Evolutionary conservation across 2,329 filamentous ascomycete genomes (phyloP), one percentile per base, ranked within the genome.

Genomic region (Colletotrichum orbiculare): DNA sequence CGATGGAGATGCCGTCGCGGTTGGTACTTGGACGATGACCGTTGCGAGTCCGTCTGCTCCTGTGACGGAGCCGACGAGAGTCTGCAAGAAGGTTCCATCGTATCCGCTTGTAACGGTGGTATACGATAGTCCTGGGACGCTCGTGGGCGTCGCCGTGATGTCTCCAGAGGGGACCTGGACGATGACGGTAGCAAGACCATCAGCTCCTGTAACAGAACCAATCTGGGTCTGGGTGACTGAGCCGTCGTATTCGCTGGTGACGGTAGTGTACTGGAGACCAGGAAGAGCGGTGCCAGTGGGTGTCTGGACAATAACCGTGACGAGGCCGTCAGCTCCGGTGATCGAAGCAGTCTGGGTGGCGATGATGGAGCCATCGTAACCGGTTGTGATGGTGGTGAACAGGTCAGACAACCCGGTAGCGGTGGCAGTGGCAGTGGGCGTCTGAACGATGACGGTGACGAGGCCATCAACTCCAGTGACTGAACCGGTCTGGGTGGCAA

Each of bases 51-150:
- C 61, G 12, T 64, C 56, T n/a, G 49, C 8, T 33, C 61, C 61
- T 5, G 56, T 60, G 33, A 53, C 38, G 10, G 61, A 60, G 8
- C 61, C 61, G 3, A 60, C 13, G 8, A 46, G 47, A 0, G 61
- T 64, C 38, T 64, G 55, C 10, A 48, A 33, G 33, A 54, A 12
- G 8, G 43, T 42, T 15, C 61, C 61, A 33, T 35, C 56, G 15
- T 60, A 64, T 6, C 42, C 56, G 9, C 56, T 64, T 12, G 61
- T 64, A 8, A 64, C 38, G 4, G 61, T 64, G 2, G 60, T 64
- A 38, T 64, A 64, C 1, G 60, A 60, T 5, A 60, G 33, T 11
- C 34, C 48, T 4, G 55, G 35, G 10, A 64, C 9, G 42, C 12
- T 15, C 11, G 41, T 37, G 6, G 38, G 17, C 45, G 33, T 8